phyloP scores from a whole-genome alignment of 1,284 basidiomycete genomes.

The Fomitopsis schrenkii region DNA sequence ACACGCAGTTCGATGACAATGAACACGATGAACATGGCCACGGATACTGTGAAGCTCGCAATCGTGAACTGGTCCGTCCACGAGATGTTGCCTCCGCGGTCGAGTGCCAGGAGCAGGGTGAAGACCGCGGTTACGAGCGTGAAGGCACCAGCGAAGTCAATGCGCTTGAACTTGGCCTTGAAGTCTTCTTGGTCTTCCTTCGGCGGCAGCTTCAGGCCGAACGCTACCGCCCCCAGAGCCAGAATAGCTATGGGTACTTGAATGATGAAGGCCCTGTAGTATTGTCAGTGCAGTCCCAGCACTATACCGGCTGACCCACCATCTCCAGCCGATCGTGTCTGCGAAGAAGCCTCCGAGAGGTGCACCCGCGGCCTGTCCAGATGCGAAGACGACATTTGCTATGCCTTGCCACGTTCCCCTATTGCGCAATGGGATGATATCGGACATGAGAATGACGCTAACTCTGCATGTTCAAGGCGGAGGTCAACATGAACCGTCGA shows the following conservation, averaged over 20 bases:
- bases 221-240: slow-evolving; percentile 46
- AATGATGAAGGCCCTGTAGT: slow-evolving; percentile 48
- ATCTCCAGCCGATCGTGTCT: slow-evolving; percentile 63
- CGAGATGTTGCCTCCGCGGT: slow-evolving; percentile 53
- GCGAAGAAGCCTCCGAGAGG: slow-evolving; percentile 56
- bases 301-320: slow-evolving; percentile 29
- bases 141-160: slow-evolving; percentile 56
- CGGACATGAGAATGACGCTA: slow-evolving; percentile 59
- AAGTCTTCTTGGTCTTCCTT: slow-evolving; percentile 33
- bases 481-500: background rate
- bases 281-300: background rate
- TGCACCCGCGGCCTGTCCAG: slow-evolving; percentile 51
- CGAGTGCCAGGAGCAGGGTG: slow-evolving; percentile 51
- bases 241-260: slow-evolving; percentile 53
- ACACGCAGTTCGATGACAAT: slow-evolving; percentile 35
- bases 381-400: slow-evolving; percentile 53
- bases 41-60: slow-evolving; percentile 19
- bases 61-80: slow-evolving; percentile 41
- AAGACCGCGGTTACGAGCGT: slow-evolving; percentile 48
- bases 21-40: slow-evolving; percentile 22
- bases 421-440: slow-evolving; percentile 53
- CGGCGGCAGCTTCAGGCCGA: slow-evolving; percentile 45
- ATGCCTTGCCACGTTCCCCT: slow-evolving; percentile 63
- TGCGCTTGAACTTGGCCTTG: slow-evolving; percentile 44
- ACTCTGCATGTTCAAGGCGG: slow-evolving; percentile 33